These are phyloP conservation scores for Rachicladosporium sp. DNA, from an alignment of 2,329 filamentous ascomycete species.

Conservation along the genomic window DNA sequence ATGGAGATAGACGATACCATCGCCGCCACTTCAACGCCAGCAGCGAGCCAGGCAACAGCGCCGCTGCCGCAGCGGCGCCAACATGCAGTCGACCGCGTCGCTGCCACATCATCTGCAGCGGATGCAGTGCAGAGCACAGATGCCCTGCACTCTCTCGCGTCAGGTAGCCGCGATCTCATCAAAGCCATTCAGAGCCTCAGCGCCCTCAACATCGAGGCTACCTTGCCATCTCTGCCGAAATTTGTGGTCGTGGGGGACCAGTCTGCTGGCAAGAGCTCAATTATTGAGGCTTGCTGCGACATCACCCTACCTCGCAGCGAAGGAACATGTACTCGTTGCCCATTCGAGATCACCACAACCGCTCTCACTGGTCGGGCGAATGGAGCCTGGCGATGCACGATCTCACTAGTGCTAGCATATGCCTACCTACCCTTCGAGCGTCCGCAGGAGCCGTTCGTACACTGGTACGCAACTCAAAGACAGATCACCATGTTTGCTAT, in stretches of 20 bases:
- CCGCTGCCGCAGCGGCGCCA: neutral
- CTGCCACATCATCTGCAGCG: too few species aligned
- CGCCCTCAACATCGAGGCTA: constrained; percentile 58
- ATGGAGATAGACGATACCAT: too few species aligned
- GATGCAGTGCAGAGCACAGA: too few species aligned
- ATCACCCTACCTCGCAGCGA: constrained; percentile 59
- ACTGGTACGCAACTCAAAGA: neutral
- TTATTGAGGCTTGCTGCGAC: constrained; percentile 43
- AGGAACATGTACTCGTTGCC: constrained; percentile 65
- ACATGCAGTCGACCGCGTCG: too few species aligned
- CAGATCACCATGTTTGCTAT: constrained; percentile 48
- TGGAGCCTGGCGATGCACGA: constrained; percentile 50
- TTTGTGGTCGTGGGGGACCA: constrained; percentile 79
- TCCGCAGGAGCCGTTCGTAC: neutral
- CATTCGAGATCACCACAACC: constrained; percentile 63
- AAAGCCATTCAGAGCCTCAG: constrained; percentile 56
- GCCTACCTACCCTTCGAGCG: constrained; percentile 45
- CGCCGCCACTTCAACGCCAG: too few species aligned
- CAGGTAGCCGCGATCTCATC: constrained; percentile 53
- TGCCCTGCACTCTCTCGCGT: constrained; percentile 41
- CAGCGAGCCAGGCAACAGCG: too few species aligned
- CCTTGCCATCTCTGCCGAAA: constrained; percentile 56
- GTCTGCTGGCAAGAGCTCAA: constrained; percentile 66
- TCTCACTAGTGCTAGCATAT: constrained; percentile 37
- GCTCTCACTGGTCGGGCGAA: constrained; percentile 34